Evolutionary conservation across 2,329 filamentous ascomycete species (phyloP).

Genomic region (Sporothrix pseudoabietina): DNA sequence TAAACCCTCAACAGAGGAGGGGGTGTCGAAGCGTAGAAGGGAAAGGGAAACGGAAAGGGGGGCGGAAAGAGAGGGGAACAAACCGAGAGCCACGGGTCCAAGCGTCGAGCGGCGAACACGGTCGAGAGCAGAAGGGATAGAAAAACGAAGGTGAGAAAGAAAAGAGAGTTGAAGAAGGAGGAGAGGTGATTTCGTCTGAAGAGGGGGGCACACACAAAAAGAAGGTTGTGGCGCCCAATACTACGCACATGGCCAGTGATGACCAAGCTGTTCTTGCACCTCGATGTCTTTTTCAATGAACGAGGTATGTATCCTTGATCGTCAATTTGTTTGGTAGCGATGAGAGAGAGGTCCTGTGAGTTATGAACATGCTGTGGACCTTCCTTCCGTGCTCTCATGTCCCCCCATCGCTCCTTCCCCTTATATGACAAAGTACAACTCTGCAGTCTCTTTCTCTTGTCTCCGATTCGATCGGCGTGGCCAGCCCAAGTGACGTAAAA

Average conservation of each 20-base stretch:
- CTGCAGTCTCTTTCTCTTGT: neutral
- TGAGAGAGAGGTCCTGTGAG: neutral
- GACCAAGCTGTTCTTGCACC: neutral
- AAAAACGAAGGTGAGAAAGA: neutral
- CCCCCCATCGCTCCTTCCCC: neutral
- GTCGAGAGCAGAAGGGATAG: neutral
- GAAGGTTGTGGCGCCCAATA: neutral
- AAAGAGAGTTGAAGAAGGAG: neutral
- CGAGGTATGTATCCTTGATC: neutral
- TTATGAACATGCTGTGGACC: neutral
- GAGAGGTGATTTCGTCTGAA: neutral
- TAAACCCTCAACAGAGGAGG: neutral
- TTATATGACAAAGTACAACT: neutral
- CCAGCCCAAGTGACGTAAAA: neutral
- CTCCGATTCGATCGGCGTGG: neutral
- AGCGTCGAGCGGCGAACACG: neutral
- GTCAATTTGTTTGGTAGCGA: neutral
- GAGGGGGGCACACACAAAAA: neutral
- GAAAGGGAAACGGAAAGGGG: neutral
- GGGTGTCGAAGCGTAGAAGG: slow-evolving; percentile 4
- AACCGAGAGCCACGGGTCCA: slow-evolving; percentile 2
- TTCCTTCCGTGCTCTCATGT: neutral
- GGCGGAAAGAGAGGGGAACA: neutral
- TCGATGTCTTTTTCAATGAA: neutral
- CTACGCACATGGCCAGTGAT: neutral